phyloP scores from a whole-genome alignment of 495 filamentous ascomycete species.

The Podospora pseudocomata region DNA sequence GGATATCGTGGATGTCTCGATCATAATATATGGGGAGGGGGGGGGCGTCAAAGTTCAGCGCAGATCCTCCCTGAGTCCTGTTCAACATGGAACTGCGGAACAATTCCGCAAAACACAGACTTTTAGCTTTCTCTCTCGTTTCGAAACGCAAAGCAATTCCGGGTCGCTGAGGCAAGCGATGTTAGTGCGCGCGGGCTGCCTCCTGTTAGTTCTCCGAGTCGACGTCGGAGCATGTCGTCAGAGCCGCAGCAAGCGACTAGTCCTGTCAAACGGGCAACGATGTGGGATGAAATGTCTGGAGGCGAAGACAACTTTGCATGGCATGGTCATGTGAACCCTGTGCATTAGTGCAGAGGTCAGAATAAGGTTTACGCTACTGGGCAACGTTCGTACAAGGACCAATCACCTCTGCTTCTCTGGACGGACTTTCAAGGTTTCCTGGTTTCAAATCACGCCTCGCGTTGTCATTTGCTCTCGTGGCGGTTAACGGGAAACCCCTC shows the following conservation, averaged over 20 bases:
- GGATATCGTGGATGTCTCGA: not conserved
- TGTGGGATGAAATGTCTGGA: not conserved
- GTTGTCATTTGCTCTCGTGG: not conserved
- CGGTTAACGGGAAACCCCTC: not conserved
- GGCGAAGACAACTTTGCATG: no score
- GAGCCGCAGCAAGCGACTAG: not conserved
- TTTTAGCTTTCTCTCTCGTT: not conserved
- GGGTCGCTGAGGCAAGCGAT: not conserved
- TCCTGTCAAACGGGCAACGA: not conserved
- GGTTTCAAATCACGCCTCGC: not conserved
- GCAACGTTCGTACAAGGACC: conserved; percentile 5
- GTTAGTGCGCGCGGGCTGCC: not conserved
- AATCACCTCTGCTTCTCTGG: not conserved
- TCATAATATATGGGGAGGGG: not conserved
- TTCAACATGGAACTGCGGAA: not conserved
- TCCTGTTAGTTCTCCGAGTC: not conserved
- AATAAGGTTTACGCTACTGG: conserved; percentile 23
- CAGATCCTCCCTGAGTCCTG: not conserved
- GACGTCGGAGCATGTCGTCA: not conserved
- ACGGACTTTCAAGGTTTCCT: not conserved
- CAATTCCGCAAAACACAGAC: not conserved
- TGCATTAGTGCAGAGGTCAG: conserved; percentile 2
- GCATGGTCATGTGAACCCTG: not conserved
- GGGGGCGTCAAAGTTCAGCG: not conserved
- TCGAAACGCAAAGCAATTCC: no score